Conservation (phyloP, 176 grass and related monocot genomes). For the Thalia dealbata region DNA sequence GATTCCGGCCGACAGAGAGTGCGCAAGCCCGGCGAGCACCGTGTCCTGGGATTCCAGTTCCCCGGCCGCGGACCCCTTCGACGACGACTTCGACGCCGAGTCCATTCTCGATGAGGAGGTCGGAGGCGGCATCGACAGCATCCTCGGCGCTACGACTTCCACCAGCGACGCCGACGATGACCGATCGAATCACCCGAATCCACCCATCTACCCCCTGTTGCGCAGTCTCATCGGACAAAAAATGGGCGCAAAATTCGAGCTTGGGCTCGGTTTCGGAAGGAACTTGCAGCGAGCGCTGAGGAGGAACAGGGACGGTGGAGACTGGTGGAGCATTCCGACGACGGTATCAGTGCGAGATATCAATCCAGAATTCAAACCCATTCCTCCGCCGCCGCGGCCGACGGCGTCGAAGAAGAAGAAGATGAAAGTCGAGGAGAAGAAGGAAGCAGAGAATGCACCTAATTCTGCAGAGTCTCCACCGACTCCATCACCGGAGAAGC, state of each 20-base stretch:
- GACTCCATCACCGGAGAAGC: constrained; percentile 23
- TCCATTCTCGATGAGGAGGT: constrained; percentile 80
- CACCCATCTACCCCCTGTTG: constrained; percentile 55
- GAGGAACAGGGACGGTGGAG: constrained; percentile 51
- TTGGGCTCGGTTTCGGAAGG: constrained; percentile 40
- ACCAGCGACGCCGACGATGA: constrained; percentile 10
- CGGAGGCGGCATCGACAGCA: constrained; percentile 62
- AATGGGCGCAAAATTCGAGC: constrained; percentile 48
- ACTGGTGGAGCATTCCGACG: constrained; percentile 69
- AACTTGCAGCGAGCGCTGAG: constrained; percentile 70
- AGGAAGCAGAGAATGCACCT: constrained; percentile 11
- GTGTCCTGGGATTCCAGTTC: constrained; percentile 10
- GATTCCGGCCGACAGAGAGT: background rate
- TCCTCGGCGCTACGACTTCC: constrained; percentile 43
- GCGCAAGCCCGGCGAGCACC: constrained; percentile 10
- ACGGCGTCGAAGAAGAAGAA: constrained; percentile 61
- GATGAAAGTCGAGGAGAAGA: constrained; percentile 39
- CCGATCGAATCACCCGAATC: constrained; percentile 34
- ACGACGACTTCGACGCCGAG: constrained; percentile 77
- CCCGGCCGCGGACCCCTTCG: background rate
- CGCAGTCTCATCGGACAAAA: constrained; percentile 68
- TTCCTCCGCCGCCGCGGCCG: constrained; percentile 1
- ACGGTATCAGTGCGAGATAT: constrained; percentile 67
- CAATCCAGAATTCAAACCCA: constrained; percentile 22
- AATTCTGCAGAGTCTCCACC: constrained; percentile 19